Evolutionary conservation across 1,139 yeast species (phyloP).

Genomic region (Blastobotrys indianensis): DNA sequence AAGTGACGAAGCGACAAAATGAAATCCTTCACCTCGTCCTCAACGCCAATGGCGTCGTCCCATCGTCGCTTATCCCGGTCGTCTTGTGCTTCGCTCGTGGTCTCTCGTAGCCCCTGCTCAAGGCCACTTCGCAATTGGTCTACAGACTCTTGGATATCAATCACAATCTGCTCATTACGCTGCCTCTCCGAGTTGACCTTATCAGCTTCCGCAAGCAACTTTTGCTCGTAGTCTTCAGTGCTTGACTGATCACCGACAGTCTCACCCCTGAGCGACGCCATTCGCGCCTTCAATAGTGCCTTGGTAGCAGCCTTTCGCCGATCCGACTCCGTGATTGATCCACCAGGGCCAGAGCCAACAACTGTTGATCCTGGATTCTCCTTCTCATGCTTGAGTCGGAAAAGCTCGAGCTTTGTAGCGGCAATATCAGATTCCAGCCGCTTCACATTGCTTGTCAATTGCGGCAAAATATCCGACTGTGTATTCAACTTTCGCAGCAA

Average conservation of each 20-base stretch:
- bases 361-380: slow-evolving; percentile 65
- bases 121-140: slow-evolving; percentile 65
- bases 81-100: slow-evolving; percentile 33
- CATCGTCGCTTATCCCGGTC: slow-evolving; percentile 64
- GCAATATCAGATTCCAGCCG: slow-evolving; percentile 63
- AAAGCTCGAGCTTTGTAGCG: slow-evolving; percentile 58
- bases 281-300: slow-evolving; percentile 70
- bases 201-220: slow-evolving; percentile 50
- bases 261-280: slow-evolving; percentile 89
- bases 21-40: slow-evolving; percentile 58
- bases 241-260: slow-evolving; percentile 40
- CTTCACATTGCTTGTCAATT: slow-evolving; percentile 55
- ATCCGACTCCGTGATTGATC: slow-evolving; percentile 76
- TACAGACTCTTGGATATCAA: slow-evolving; percentile 71
- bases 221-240: slow-evolving; percentile 48
- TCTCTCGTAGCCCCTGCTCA: slow-evolving; percentile 33
- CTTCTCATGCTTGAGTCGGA: slow-evolving; percentile 47
- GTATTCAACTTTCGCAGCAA: slow-evolving; percentile 47
- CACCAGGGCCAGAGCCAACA: slow-evolving; percentile 79
- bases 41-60: slow-evolving; percentile 82
- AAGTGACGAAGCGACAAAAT: slow-evolving; percentile 47
- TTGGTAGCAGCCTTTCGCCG: slow-evolving; percentile 71
- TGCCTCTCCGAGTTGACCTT: slow-evolving; percentile 51
- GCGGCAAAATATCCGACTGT: slow-evolving; percentile 65
- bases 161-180: slow-evolving; percentile 50